phyloP scores from a whole-genome alignment of 176 grass and related monocot species.

The Carex kokanica region DNA sequence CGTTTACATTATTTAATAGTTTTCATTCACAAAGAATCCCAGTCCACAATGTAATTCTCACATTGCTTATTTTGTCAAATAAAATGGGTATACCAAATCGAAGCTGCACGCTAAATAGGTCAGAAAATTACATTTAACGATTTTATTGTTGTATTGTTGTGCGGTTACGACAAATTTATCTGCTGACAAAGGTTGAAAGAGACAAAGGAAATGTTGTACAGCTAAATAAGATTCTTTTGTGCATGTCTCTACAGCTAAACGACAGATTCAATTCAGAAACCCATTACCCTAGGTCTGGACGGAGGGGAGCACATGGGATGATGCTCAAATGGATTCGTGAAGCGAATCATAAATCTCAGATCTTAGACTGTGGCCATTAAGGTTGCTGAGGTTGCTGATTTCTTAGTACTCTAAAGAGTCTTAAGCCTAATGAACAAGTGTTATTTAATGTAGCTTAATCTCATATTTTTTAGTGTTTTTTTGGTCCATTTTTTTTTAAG shows the following conservation, averaged over 20 bases:
- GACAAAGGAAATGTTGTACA: neutral
- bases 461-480: no score
- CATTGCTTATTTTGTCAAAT: neutral
- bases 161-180: neutral
- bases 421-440: no score
- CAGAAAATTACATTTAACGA: neutral
- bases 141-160: neutral
- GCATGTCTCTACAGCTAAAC: neutral
- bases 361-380: neutral
- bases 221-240: constrained; percentile 20
- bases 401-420: no score
- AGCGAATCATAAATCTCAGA: neutral
- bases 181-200: neutral
- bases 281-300: neutral
- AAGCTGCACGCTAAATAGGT: neutral
- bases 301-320: neutral
- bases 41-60: neutral
- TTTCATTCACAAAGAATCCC: neutral
- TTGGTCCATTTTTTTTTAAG: no score
- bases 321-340: neutral
- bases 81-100: neutral
- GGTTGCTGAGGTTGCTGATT: no score
- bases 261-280: constrained; percentile 5
- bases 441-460: no score
- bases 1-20: no score